Base-by-base conservation (phyloP, 1,284 basidiomycete genomes). In the Cryptococcus sp. region DNA sequence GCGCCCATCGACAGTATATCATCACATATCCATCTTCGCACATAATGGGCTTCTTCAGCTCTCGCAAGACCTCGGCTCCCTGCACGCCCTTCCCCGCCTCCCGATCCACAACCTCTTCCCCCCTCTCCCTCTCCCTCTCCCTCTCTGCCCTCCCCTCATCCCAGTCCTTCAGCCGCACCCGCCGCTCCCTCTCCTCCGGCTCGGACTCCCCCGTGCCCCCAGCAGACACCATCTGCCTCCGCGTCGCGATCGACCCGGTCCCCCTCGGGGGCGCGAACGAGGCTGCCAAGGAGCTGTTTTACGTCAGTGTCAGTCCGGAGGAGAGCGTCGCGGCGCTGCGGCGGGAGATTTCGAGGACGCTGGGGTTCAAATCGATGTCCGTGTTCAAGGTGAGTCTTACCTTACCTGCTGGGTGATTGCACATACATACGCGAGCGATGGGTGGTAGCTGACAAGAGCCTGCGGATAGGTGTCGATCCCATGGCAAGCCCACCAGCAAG, bases 321-420 rank as follows among this genome's bases (percentile, higher is more conserved):
- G 69, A 60, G n/a, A 48, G 54, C 11, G 59, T 72, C 21, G 55
- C 52, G 7, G 59, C 61, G 0, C 51, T 75, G 4, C 60, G 71
- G 16, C 21, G 56, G 6, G 68, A 65, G 6, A 63, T 73, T 20
- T 62, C 61, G 1, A 55, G 54, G 1, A 56, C 67, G 36, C 55
- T 72, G 15, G 71, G 67, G 7, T 53, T 57, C 6, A 50, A 55
- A 5, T 60, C 60, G 11, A 66, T 72, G 46, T 56, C 63, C 39
- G 38, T 74, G 23, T 76, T 71, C 72, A 76, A 76, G 65, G 75
- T 75, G 59, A 63, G 72, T 60, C 18, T 3, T n/a, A 9, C 15
- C n/a, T 9, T 33, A 33, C 28, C 5, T 5, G 5, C 28, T 9
- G 28, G 28, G 23, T 18, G 20, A 18, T 44, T 18, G 43, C 33